Evolutionary conservation across 176 grass and related monocot genomes (phyloP).

Genomic region (Phragmites australis): DNA sequence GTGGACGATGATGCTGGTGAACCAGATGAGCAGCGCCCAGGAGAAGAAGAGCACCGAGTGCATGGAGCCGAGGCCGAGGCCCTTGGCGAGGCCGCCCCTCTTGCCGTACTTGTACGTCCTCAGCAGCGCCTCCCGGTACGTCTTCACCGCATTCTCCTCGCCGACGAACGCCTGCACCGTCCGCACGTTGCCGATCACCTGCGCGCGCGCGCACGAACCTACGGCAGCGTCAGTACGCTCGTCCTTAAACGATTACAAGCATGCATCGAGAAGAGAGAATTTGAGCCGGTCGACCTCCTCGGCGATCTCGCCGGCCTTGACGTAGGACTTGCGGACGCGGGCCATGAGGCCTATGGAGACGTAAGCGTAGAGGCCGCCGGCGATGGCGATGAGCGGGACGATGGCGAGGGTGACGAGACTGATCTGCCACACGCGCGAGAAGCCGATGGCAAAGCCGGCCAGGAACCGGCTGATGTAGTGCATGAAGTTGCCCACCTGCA

Average conservation of each 20-base stretch:
- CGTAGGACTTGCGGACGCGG: constrained; percentile 88
- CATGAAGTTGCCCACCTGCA: constrained; percentile 95
- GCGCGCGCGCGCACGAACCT: constrained; percentile 1
- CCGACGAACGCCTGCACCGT: constrained; percentile 97
- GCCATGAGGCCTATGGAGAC: constrained; percentile 88
- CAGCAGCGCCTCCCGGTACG: constrained; percentile 66
- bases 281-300: constrained; percentile 59
- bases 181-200: constrained; percentile 95
- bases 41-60: constrained; percentile 86
- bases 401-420: constrained; percentile 94
- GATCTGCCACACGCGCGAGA: constrained; percentile 91
- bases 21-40: constrained; percentile 94
- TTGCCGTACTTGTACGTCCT: constrained; percentile 90
- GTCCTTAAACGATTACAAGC: neutral
- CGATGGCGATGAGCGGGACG: constrained; percentile 88
- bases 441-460: constrained; percentile 88
- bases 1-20: constrained; percentile 81
- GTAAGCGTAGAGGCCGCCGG: constrained; percentile 84
- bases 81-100: constrained; percentile 78
- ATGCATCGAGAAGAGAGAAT: neutral
- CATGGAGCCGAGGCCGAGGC: constrained; percentile 87
- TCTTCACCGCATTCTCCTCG: constrained; percentile 83
- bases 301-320: constrained; percentile 96
- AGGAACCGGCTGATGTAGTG: constrained; percentile 98
- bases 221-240: constrained; percentile 3